Conservation (phyloP, 2,329 filamentous ascomycete genomes). For the Hypomyces perniciosus region DNA sequence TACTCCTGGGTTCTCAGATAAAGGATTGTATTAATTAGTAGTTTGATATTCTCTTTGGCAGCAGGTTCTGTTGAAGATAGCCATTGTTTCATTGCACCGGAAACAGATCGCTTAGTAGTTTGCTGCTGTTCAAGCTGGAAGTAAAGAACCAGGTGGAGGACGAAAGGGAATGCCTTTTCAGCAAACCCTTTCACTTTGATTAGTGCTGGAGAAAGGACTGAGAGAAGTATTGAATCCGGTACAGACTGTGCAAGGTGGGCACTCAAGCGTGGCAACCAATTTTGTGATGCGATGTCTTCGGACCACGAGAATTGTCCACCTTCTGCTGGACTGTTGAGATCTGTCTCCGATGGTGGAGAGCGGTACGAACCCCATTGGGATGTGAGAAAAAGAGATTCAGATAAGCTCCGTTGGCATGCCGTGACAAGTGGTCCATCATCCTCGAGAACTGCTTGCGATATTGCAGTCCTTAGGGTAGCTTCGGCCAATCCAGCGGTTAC, state of each 20-base stretch:
- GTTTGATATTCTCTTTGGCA: conserved; percentile 58
- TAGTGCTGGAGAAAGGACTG: conserved; percentile 61
- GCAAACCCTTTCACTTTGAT: conserved; percentile 62
- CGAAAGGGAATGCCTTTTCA: conserved; percentile 69
- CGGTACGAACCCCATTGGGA: conserved; percentile 53
- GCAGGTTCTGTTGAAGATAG: conserved; percentile 39
- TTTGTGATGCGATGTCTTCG: conserved; percentile 35
- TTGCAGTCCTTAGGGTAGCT: conserved; percentile 49
- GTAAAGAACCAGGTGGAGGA: conserved; percentile 74
- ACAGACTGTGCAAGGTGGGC: conserved; percentile 55
- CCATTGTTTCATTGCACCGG: conserved; percentile 58
- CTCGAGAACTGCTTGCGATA: conserved; percentile 46
- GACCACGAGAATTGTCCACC: conserved; percentile 25
- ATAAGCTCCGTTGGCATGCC: conserved; percentile 47
- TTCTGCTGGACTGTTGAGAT: conserved; percentile 3
- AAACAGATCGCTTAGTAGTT: conserved; percentile 56
- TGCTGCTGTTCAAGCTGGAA: conserved; percentile 60
- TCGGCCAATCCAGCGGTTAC: conserved; percentile 54
- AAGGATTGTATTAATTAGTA: conserved; percentile 72
- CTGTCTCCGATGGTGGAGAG: conserved; percentile 48
- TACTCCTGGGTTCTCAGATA: conserved; percentile 80
- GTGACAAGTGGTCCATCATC: conserved; percentile 43
- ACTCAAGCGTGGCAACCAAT: conserved; percentile 59
- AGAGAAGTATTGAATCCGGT: conserved; percentile 60
- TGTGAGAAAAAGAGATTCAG: conserved; percentile 44